These are phyloP conservation scores for Teratosphaeria nubilosa DNA, from an alignment of 2,329 filamentous ascomycete genomes.

Conservation along the genomic window DNA sequence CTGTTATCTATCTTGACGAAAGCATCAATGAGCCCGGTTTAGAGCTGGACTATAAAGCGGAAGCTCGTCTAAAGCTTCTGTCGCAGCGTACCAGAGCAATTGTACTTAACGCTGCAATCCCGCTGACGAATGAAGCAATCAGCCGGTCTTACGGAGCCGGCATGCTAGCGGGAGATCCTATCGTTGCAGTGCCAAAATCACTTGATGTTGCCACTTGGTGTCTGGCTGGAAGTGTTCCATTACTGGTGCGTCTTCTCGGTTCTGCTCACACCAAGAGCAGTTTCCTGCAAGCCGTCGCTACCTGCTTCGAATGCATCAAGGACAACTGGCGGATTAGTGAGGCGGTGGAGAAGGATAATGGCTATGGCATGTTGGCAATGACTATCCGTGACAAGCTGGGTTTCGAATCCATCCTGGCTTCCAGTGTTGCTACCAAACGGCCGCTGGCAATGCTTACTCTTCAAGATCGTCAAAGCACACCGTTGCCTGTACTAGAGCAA, in stretches of 20 bases:
- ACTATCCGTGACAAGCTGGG: slow-evolving; percentile 76
- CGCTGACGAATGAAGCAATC: slow-evolving; percentile 82
- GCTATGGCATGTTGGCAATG: slow-evolving; percentile 78
- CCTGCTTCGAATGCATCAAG: slow-evolving; percentile 75
- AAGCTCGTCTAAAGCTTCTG: slow-evolving; percentile 47
- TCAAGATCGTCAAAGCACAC: slow-evolving; percentile 43
- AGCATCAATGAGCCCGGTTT: slow-evolving; percentile 5
- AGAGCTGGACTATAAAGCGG: slow-evolving; percentile 40
- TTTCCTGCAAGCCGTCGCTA: slow-evolving; percentile 66
- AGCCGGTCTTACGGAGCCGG: slow-evolving; percentile 70
- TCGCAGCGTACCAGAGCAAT: slow-evolving; percentile 66
- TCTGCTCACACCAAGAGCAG: slow-evolving; percentile 59
- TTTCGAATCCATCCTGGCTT: slow-evolving; percentile 21
- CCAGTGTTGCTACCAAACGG: slow-evolving; percentile 15
- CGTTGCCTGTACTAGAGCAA: slow-evolving; percentile 57
- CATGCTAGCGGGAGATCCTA: slow-evolving; percentile 70
- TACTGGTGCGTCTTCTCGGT: slow-evolving; percentile 77
- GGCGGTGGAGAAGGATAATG: slow-evolving; percentile 92
- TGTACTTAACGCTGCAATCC: slow-evolving; percentile 78
- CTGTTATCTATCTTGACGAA: slow-evolving; percentile 65
- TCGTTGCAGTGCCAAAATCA: slow-evolving; percentile 69
- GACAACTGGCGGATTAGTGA: slow-evolving; percentile 97
- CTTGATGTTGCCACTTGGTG: slow-evolving; percentile 90
- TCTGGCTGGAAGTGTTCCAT: slow-evolving; percentile 77
- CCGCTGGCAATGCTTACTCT: slow-evolving; percentile 12